Base-by-base conservation (phyloP, 1,139 yeast genomes). In the Blastobotrys raffinosifermentans region DNA sequence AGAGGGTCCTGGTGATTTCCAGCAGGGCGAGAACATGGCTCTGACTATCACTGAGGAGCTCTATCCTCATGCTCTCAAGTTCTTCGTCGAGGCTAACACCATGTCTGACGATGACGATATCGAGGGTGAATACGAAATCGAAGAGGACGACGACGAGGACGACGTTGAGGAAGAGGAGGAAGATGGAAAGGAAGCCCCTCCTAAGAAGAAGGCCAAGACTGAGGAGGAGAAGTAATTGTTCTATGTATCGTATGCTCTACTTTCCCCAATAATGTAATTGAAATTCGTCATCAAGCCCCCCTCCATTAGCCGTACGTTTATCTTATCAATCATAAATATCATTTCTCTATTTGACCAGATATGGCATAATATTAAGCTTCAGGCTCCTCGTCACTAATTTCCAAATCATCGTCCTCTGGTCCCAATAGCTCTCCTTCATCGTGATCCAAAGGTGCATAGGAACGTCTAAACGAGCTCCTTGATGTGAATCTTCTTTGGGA, bases 51-150 rank as follows among this genome's bases (percentile, higher is more conserved):
- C 58, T 16, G 69, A 63, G 19, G 69, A 64, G 20, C 37, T 66
- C 6, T 66, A 48, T 44, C 70, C 69, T 7, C 60, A 60, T 30
- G 70, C 70, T 1, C 46, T 61, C 19, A 61, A 62, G 40, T 50
- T 56, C 39, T 62, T 46, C 40, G 45, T 41, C 16, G 55, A 53
- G 8, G 51, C 51, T 17, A 20, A 55, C 37, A 49, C 45, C 18
- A 48, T 38, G 10, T 34, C 32, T 14, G 50, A 48, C 17, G 52
- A 39, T 13, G 50, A 43, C 10, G 46, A 31, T 17, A 36, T 41
- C 8, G 53, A 45, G 21, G 48, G 41, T n/a, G 59, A 53, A 34
- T 44, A 43, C 19, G 57, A 50, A 19, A 29, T 47, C 18, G 61
- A 51, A 7, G 57, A 47, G 5, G 57, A 49, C 8, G 57, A 45